Conservation (phyloP, 495 filamentous ascomycete species). For the Penicillium subrubescens region DNA sequence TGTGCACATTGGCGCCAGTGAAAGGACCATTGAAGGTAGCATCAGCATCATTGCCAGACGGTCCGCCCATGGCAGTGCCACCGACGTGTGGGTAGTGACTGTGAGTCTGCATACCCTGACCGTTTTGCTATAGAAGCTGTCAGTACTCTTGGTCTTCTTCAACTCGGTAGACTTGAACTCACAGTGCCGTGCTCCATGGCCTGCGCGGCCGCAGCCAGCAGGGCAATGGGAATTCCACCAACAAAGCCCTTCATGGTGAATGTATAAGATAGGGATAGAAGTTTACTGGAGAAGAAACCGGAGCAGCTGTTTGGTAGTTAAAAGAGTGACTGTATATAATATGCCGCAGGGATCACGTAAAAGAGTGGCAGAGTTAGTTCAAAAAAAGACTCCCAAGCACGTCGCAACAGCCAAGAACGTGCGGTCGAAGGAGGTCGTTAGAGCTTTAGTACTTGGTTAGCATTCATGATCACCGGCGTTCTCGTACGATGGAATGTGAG, state of each 20-base stretch:
- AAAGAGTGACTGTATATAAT: conserved; percentile 35
- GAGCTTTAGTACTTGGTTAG: conserved; percentile 29
- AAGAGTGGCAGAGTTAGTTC: conserved; percentile 27
- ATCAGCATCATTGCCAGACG: conserved; percentile 26
- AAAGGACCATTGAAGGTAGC: conserved; percentile 22
- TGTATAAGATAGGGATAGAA: background rate
- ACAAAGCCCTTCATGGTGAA: conserved; percentile 44
- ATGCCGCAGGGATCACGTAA: conserved; percentile 18
- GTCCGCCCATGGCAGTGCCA: conserved; percentile 27
- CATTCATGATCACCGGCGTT: conserved; percentile 24
- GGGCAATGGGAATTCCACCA: conserved; percentile 41
- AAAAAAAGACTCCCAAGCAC: conserved; percentile 10
- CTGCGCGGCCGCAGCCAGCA: conserved; percentile 42
- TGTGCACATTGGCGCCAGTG: conserved; percentile 14
- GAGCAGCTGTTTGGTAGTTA: conserved; percentile 12
- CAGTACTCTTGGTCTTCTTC: background rate
- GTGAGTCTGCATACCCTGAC: background rate
- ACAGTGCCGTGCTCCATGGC: conserved; percentile 24
- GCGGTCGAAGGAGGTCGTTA: conserved; percentile 13
- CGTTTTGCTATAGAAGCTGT: background rate
- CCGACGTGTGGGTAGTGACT: conserved; percentile 11
- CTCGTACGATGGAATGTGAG: conserved; percentile 23
- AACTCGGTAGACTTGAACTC: background rate
- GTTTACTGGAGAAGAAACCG: conserved; percentile 20
- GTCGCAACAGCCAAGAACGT: background rate